These are phyloP conservation scores for Pichia deserticola DNA, from an alignment of 805 yeast species.

Conservation along the genomic window DNA sequence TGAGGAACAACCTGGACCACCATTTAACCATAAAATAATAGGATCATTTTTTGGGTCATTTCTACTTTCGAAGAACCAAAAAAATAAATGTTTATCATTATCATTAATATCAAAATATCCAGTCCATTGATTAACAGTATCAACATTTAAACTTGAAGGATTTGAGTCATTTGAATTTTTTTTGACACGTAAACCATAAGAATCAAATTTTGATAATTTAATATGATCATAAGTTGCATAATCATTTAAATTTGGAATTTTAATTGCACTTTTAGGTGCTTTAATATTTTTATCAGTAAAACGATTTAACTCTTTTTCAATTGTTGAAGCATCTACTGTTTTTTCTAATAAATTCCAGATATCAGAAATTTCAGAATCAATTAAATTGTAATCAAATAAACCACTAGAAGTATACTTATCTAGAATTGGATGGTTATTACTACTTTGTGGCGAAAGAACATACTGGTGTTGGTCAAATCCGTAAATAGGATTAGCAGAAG, in stretches of 20 bases:
- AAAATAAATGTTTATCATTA: constrained; percentile 74
- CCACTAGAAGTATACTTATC: constrained; percentile 9
- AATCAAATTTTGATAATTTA: constrained; percentile 11
- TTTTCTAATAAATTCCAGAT: constrained; percentile 11
- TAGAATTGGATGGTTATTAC: constrained; percentile 2
- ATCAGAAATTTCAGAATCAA: constrained; percentile 3
- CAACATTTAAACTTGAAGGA: constrained; percentile 70
- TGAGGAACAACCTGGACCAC: constrained; percentile 94
- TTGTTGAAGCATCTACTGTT: not conserved
- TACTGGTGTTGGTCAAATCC: not conserved
- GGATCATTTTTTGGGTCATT: constrained; percentile 86
- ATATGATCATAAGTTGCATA: constrained; percentile 2
- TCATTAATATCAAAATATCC: constrained; percentile 71
- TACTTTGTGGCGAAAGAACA: not conserved
- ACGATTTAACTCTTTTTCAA: not conserved
- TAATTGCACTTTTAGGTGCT: constrained; percentile 4
- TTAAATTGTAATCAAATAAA: not conserved
- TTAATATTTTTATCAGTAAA: constrained; percentile 1
- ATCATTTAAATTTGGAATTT: not conserved
- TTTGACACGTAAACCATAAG: constrained; percentile 21
- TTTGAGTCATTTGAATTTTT: constrained; percentile 17
- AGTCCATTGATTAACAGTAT: constrained; percentile 71
- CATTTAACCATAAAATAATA: constrained; percentile 81
- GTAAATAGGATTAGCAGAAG: constrained; percentile 4
- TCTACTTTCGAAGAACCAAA: constrained; percentile 80